Conservation (phyloP, 495 filamentous ascomycete genomes). For the Chaetomidium leptoderma region DNA sequence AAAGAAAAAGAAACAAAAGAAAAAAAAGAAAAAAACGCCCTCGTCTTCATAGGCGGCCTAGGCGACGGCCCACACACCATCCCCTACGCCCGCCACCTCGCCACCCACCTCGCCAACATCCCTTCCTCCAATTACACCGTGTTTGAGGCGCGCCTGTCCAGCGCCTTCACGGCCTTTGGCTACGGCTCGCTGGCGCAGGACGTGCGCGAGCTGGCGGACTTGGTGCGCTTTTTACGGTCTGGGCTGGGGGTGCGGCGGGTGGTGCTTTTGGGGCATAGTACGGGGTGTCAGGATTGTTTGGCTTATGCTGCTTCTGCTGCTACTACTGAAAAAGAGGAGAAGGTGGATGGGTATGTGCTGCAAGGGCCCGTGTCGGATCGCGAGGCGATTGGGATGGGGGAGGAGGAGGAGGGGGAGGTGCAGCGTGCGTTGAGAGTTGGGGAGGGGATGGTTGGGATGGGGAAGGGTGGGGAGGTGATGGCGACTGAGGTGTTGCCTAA, state of each 20-base stretch:
- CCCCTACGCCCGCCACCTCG: conserved; percentile 60
- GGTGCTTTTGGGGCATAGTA: conserved; percentile 84
- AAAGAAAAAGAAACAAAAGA: too few relatives aligned
- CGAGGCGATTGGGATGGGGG: conserved; percentile 51
- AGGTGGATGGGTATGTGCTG: conserved; percentile 73
- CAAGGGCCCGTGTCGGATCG: conserved; percentile 80
- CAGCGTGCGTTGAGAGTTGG: conserved; percentile 52
- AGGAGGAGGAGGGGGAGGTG: conserved; percentile 42
- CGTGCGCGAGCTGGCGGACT: conserved; percentile 63
- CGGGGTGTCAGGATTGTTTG: conserved; percentile 78
- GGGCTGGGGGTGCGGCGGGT: conserved; percentile 51
- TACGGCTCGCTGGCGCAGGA: conserved; percentile 63
- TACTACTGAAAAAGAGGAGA: conserved; percentile 7
- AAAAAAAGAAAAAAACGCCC: too few relatives aligned
- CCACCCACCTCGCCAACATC: conserved; percentile 55
- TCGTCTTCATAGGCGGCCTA: conserved; percentile 83
- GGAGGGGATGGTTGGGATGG: conserved; percentile 48
- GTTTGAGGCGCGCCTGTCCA: conserved; percentile 42
- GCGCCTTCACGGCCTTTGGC: conserved; percentile 70
- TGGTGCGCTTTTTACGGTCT: conserved; percentile 63
- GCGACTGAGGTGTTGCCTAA: conserved; percentile 45
- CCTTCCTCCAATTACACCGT: conserved; percentile 30
- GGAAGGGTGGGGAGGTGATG: conserved; percentile 55
- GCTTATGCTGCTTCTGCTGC: conserved; percentile 56
- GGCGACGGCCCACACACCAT: conserved; percentile 73